Evolutionary conservation across 1,284 basidiomycete species (phyloP).

Genomic region (Pterulicium gracile): DNA sequence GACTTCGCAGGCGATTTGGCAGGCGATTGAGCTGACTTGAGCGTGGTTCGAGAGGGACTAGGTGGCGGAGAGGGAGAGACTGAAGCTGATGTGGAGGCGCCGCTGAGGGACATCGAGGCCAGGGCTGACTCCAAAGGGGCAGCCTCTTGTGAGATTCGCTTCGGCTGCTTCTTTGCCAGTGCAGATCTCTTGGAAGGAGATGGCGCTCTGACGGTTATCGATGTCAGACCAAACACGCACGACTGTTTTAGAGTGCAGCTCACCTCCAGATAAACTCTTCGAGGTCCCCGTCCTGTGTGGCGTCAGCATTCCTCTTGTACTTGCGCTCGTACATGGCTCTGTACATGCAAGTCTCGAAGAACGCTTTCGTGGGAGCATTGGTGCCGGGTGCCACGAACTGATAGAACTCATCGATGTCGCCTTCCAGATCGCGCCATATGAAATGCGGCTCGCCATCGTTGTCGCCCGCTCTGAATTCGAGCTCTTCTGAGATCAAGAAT

Average conservation of each 20-base stretch:
- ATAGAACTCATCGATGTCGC: constrained; percentile 71
- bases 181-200: not conserved
- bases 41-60: not conserved
- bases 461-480: constrained; percentile 71
- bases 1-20: constrained; percentile 1
- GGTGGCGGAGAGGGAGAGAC: not conserved
- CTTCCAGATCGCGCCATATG: constrained; percentile 84
- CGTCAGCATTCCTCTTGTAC: constrained; percentile 64
- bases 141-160: not conserved
- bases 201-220: not conserved
- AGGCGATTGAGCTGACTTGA: not conserved
- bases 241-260: constrained; percentile 18
- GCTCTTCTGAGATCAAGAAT: constrained; percentile 84
- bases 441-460: constrained; percentile 79
- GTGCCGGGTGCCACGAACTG: constrained; percentile 76
- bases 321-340: constrained; percentile 93
- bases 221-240: not conserved
- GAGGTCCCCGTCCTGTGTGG: constrained; percentile 55
- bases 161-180: not conserved
- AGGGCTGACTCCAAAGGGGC: not conserved
- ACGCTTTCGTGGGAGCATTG: constrained; percentile 73
- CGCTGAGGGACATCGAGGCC: not conserved
- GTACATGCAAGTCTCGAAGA: constrained; percentile 91
- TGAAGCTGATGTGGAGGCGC: not conserved
- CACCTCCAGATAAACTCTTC: constrained; percentile 73